Evolutionary conservation across 2,329 filamentous ascomycete genomes (phyloP).

Genomic region (Claviceps arundinis): DNA sequence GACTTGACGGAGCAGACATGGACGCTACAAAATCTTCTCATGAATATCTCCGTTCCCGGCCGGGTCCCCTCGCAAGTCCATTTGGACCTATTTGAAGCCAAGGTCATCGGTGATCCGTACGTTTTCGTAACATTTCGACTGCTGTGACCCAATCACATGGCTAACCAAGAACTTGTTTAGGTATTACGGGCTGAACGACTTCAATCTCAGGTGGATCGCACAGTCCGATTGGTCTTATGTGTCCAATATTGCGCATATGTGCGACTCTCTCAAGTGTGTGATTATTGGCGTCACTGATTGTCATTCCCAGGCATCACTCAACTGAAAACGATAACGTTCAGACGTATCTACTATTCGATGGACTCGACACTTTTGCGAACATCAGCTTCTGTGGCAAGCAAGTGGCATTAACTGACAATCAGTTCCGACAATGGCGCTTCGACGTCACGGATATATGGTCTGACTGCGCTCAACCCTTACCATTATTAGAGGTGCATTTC

Average conservation of each 20-base stretch:
- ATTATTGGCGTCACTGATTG: neutral
- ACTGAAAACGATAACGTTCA: constrained; percentile 19
- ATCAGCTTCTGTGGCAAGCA: constrained; percentile 40
- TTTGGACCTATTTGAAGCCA: constrained; percentile 39
- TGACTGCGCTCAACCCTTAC: constrained; percentile 3
- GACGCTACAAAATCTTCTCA: constrained; percentile 8
- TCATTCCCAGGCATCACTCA: constrained; percentile 7
- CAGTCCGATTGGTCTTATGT: constrained; percentile 46
- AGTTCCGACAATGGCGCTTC: constrained; percentile 49
- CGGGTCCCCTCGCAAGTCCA: constrained; percentile 45
- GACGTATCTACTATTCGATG: constrained; percentile 45
- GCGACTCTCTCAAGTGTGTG: neutral
- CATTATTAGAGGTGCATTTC: constrained; percentile 10
- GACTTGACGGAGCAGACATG: constrained; percentile 5
- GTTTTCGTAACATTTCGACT: constrained; percentile 1
- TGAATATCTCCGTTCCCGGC: constrained; percentile 29
- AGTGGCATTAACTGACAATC: constrained; percentile 45
- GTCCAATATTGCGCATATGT: constrained; percentile 29
- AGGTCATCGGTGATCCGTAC: constrained; percentile 35
- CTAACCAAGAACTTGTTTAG: constrained; percentile 9
- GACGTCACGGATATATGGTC: constrained; percentile 35
- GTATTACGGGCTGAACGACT: constrained; percentile 44
- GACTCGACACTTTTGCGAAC: constrained; percentile 46
- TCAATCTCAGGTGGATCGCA: constrained; percentile 43
- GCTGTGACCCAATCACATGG: neutral